Evolutionary conservation across 306 rosid genomes (phyloP).

Genomic region (Arachis hypogaea): DNA sequence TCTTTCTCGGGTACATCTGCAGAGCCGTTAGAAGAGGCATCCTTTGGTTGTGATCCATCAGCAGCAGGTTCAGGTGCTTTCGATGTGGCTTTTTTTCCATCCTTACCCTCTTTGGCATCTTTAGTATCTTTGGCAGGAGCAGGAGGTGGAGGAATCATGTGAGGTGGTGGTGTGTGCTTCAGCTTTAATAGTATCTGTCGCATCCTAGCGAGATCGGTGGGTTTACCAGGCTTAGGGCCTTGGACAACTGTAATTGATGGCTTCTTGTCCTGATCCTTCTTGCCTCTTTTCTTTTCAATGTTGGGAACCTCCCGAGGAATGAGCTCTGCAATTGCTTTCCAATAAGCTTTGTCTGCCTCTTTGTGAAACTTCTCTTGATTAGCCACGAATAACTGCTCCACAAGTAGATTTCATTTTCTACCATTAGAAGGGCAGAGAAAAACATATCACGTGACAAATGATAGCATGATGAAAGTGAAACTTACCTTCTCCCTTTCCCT

Average conservation of each 20-base stretch:
- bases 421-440: slow-evolving; percentile 26
- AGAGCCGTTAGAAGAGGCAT: slow-evolving; percentile 58
- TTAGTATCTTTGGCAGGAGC: slow-evolving; percentile 59
- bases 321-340: slow-evolving; percentile 96
- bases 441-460: neutral
- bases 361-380: slow-evolving; percentile 97
- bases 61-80: slow-evolving; percentile 58
- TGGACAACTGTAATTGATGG: slow-evolving; percentile 85
- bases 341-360: slow-evolving; percentile 93
- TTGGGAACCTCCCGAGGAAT: slow-evolving; percentile 92
- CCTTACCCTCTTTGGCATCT: slow-evolving; percentile 64
- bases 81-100: slow-evolving; percentile 65
- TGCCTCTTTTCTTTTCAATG: slow-evolving; percentile 93
- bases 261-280: slow-evolving; percentile 96
- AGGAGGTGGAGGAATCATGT: slow-evolving; percentile 97
- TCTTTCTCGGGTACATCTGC: slow-evolving; percentile 55
- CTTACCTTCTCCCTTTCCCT: slow-evolving; percentile 95
- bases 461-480: slow-evolving; percentile 21
- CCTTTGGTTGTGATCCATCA: slow-evolving; percentile 59
- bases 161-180: slow-evolving; percentile 97
- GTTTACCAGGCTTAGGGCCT: slow-evolving; percentile 99
- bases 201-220: slow-evolving; percentile 92
- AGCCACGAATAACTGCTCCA: slow-evolving; percentile 67
- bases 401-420: slow-evolving; percentile 17
- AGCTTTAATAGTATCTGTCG: slow-evolving; percentile 87